A percentile compares a stretch with the other conserved stretches of the same genome.
These are phyloP conservation scores for Inga oerstediana DNA, from an alignment of 306 rosid genomes.

Conservation along the genomic window DNA sequence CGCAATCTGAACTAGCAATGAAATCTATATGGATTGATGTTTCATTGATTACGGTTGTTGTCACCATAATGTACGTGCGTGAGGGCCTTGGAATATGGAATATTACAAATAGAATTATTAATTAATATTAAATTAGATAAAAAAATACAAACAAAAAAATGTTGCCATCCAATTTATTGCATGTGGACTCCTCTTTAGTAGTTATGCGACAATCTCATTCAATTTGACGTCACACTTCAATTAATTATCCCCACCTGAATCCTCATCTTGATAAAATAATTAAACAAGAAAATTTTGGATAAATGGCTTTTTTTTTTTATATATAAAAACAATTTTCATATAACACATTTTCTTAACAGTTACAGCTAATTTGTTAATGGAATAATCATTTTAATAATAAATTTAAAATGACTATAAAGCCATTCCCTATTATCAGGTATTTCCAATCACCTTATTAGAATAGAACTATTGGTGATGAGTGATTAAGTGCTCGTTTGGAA, in stretches of 20 bases:
- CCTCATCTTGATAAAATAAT: neutral
- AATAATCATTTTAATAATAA: no score
- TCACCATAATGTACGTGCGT: neutral
- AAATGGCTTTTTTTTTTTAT: no score
- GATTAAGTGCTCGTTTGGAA: no score
- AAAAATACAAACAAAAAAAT: neutral
- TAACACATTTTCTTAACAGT: no score
- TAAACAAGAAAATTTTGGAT: neutral
- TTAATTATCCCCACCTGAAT: neutral
- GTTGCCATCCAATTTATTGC: constrained; percentile 8
- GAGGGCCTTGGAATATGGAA: neutral
- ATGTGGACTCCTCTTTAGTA: neutral
- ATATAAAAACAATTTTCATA: no score
- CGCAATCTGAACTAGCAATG: neutral
- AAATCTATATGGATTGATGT: neutral
- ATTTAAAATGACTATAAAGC: no score
- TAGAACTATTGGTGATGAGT: no score
- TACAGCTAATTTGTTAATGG: no score
- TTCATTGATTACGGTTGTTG: neutral
- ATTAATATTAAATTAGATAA: neutral
- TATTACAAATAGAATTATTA: neutral
- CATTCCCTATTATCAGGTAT: no score
- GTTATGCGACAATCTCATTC: neutral
- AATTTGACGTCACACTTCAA: neutral
- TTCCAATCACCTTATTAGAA: no score